phyloP scores from a whole-genome alignment of 2,329 filamentous ascomycete species.

The Eutypella sp. region DNA sequence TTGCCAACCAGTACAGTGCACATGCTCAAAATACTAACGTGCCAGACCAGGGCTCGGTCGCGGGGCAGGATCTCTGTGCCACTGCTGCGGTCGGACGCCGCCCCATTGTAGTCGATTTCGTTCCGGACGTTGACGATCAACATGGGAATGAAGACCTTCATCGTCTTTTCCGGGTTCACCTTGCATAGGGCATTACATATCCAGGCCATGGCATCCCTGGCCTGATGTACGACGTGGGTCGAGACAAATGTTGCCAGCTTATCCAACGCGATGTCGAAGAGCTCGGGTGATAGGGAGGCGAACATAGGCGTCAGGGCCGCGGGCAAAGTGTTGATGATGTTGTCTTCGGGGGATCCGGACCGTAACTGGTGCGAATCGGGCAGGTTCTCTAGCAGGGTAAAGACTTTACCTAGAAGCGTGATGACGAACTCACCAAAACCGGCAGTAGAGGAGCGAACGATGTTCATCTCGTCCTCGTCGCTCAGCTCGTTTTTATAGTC shows the following conservation, averaged over 20 bases:
- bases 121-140: conserved; percentile 87
- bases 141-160: conserved; percentile 87
- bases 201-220: conserved; percentile 96
- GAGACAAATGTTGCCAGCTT: conserved; percentile 90
- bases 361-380: conserved; percentile 85
- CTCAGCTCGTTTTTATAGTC: conserved; percentile 78
- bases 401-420: conserved; percentile 87
- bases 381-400: conserved; percentile 90
- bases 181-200: conserved; percentile 96
- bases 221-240: conserved; percentile 93
- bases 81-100: conserved; percentile 88
- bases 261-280: conserved; percentile 86
- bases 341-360: conserved; percentile 90
- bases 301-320: conserved; percentile 88
- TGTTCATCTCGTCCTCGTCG: conserved; percentile 80
- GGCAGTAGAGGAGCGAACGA: conserved; percentile 88
- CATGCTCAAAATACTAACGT: conserved; percentile 96
- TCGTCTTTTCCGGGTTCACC: conserved; percentile 86
- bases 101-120: conserved; percentile 95
- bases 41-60: conserved; percentile 91
- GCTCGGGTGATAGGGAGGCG: conserved; percentile 82
- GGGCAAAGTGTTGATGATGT: conserved; percentile 91
- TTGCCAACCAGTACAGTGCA: conserved; percentile 92
- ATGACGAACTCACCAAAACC: conserved; percentile 90
- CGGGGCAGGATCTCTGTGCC: conserved; percentile 90